These are phyloP conservation scores for Metarhizium album DNA, from an alignment of 2,329 filamentous ascomycete genomes.

Conservation along the genomic window DNA sequence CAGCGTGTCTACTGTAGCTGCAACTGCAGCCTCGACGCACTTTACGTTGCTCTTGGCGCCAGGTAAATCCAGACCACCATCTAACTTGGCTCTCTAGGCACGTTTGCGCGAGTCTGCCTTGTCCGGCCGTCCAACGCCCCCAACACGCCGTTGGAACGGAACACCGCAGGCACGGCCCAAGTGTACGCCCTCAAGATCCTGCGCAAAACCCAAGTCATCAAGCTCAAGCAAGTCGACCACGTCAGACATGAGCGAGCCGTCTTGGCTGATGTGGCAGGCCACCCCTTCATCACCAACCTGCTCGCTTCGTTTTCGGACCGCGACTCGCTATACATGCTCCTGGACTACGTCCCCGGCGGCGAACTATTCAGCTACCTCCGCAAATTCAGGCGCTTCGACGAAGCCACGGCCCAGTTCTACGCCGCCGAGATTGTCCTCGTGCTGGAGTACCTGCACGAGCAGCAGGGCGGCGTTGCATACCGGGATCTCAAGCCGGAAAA, in stretches of 20 bases:
- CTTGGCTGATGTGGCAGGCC: constrained; percentile 64
- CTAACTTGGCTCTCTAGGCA: constrained; percentile 35
- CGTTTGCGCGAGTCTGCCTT: constrained; percentile 74
- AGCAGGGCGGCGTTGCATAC: constrained; percentile 67
- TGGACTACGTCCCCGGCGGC: constrained; percentile 74
- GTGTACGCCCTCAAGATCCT: constrained; percentile 79
- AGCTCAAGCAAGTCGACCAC: constrained; percentile 78
- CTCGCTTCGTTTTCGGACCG: constrained; percentile 69
- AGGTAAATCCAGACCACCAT: neutral
- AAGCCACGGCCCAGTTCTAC: constrained; percentile 69
- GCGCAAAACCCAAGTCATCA: constrained; percentile 62
- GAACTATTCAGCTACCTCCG: constrained; percentile 78
- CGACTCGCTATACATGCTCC: constrained; percentile 71
- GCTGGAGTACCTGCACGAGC: constrained; percentile 69
- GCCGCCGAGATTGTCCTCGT: constrained; percentile 76
- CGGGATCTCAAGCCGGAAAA: constrained; percentile 78
- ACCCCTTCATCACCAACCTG: constrained; percentile 75
- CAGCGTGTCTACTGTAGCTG: neutral
- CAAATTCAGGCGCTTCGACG: constrained; percentile 67
- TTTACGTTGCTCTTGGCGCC: neutral
- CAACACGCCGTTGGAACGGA: constrained; percentile 20
- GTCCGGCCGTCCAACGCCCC: constrained; percentile 50
- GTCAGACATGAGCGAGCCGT: constrained; percentile 75
- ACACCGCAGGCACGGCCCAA: constrained; percentile 21
- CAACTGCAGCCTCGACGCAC: neutral